A percentile compares a stretch with the other conserved stretches of the same genome.
phyloP scores from a whole-genome alignment of 164 flowering plant species.

The Nymphaea thermarum region DNA sequence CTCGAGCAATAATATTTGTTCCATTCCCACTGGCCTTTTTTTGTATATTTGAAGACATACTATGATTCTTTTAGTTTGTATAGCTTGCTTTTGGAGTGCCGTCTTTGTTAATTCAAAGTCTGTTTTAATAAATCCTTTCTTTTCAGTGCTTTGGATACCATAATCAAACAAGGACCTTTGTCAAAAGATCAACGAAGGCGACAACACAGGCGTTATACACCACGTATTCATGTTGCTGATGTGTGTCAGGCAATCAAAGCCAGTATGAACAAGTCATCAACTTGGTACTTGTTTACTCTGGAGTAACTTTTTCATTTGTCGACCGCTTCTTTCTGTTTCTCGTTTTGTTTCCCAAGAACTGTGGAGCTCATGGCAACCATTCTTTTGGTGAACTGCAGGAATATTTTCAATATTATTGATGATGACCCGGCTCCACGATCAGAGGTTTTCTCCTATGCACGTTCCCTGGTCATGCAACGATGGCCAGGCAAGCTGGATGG shows the following conservation, averaged over 20 bases:
- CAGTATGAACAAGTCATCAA: constrained; percentile 30
- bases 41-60: too few relatives aligned
- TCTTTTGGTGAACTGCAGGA: constrained; percentile 28
- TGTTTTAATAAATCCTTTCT: neutral
- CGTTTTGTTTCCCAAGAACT: too few relatives aligned
- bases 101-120: too few relatives aligned
- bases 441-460: constrained; percentile 69
- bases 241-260: constrained; percentile 76
- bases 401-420: constrained; percentile 67
- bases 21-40: too few relatives aligned
- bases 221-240: constrained; percentile 85
- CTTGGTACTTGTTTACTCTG: constrained; percentile 2
- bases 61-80: too few relatives aligned
- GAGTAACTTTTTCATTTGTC: too few relatives aligned
- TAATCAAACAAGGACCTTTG: constrained; percentile 39
- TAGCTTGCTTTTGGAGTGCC: too few relatives aligned
- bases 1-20: too few relatives aligned
- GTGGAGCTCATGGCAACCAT: too few relatives aligned
- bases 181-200: constrained; percentile 48
- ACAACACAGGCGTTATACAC: constrained; percentile 43
- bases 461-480: constrained; percentile 32
- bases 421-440: constrained; percentile 76
- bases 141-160: constrained; percentile 78
- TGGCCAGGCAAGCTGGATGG: constrained; percentile 37
- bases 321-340: too few relatives aligned